phyloP scores from a whole-genome alignment of 73 alveolate genomes.

The Effrenium voratum region DNA sequence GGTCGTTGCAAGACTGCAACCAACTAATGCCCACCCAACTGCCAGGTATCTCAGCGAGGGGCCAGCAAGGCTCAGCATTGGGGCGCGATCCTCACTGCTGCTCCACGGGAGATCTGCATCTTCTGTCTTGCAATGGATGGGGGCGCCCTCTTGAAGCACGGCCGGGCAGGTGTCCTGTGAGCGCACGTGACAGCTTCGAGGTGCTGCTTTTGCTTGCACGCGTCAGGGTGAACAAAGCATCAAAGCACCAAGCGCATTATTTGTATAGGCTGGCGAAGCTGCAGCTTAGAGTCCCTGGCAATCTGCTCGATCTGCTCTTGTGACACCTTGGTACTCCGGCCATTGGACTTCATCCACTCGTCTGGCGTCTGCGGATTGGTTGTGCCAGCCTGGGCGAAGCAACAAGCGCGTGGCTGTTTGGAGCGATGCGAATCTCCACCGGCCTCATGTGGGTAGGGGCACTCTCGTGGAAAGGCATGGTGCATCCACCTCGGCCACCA shows the following conservation, averaged over 20 bases:
- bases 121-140: constrained; percentile 48
- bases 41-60: too few species aligned
- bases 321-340: constrained; percentile 59
- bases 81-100: constrained; percentile 46
- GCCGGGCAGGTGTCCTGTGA: constrained; percentile 64
- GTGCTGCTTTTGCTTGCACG: too few species aligned
- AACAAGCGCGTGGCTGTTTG: neutral
- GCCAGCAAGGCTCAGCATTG: neutral
- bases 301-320: constrained; percentile 54
- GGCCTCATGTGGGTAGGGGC: constrained; percentile 88
- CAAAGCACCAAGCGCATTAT: too few species aligned
- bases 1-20: neutral
- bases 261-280: too few species aligned
- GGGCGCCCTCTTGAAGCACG: constrained; percentile 18
- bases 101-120: constrained; percentile 78
- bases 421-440: neutral
- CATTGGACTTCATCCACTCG: constrained; percentile 72
- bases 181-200: too few species aligned
- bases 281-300: constrained; percentile 14
- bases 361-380: constrained; percentile 89
- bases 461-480: constrained; percentile 82
- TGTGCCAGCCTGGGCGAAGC: constrained; percentile 49
- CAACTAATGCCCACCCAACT: neutral
- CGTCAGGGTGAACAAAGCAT: too few species aligned
- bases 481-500: constrained; percentile 57